Evolutionary conservation across 805 yeast genomes (phyloP), one percentile per base, ranked within the genome.

Genomic region (Candida xiaguanensis): DNA sequence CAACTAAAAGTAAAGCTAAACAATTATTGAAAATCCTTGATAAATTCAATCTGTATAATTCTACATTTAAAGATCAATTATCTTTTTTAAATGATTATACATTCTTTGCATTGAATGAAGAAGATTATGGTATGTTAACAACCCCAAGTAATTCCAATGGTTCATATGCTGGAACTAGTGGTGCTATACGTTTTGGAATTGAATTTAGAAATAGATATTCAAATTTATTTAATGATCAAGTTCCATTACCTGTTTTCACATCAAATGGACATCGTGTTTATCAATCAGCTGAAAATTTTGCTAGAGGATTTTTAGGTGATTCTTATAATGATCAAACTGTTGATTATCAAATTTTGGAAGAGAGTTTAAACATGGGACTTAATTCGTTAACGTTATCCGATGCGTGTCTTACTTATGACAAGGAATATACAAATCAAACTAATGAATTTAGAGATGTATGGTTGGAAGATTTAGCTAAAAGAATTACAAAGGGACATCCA

Each of bases 401-500:
- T 36, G 64, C 63, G 8, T 70, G 74, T 47, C 47, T 49, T 9
- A 59, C 64, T 26, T 67, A 57, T 39, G 48, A 70, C 43, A 46
- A 47, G 14, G 40, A 48, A 19, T 51, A 65, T 40, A 49, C 56
- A n/a, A 50, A 55, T 17, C 25, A 38, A 14, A 40, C 49, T 23
- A 42, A 38, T 14, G 34, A 51, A 26, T 64, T 54, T 33, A 67
- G 61, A 59, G 44, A 34, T 31, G 39, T 34, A 3, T 82, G 74
- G 55, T 64, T 82, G 48, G 47, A 53, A 4, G 59, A 59, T 15
- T 84, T 85, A n/a, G 72, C 78, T 8, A 51, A 53, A n/a, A 70
- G 90, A 46, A 57, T 83, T 30, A 75, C 75, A 50, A 52, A 54
- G 36, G 63, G 70, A 32, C 74, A 84, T 35, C 74, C 76, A 4